These are phyloP conservation scores for Lunularia cruciata DNA, from an alignment of 225 moss, liverwort and hornwort genomes.

Conservation along the genomic window DNA sequence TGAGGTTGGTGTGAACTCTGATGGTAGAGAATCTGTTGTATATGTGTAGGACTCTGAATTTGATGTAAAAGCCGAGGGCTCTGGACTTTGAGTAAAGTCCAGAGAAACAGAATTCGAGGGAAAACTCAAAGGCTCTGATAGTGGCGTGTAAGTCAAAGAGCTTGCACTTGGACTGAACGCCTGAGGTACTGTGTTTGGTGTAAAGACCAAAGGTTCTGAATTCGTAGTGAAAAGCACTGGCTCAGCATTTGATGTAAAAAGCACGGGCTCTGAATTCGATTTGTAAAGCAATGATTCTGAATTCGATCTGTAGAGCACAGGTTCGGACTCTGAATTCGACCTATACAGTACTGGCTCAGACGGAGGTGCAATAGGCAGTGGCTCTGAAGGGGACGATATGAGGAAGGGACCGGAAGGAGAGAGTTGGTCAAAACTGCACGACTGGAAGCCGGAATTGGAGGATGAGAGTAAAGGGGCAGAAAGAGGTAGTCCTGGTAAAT, in stretches of 20 bases:
- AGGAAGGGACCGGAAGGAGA: slow-evolving; percentile 34
- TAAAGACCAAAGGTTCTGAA: slow-evolving; percentile 30
- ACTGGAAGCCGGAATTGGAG: slow-evolving; percentile 38
- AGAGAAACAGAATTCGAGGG: slow-evolving; percentile 32
- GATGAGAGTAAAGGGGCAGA: slow-evolving; percentile 39
- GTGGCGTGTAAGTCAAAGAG: slow-evolving; percentile 29
- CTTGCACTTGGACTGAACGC: slow-evolving; percentile 25
- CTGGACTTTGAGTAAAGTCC: slow-evolving; percentile 30
- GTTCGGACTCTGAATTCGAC: slow-evolving; percentile 35
- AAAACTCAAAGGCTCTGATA: slow-evolving; percentile 36
- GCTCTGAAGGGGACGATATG: slow-evolving; percentile 33
- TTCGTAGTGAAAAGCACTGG: slow-evolving; percentile 35
- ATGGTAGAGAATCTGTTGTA: slow-evolving; percentile 41
- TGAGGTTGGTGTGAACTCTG: slow-evolving; percentile 30
- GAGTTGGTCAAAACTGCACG: slow-evolving; percentile 43
- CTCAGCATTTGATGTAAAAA: slow-evolving; percentile 35
- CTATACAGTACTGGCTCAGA: slow-evolving; percentile 30
- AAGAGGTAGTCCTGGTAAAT: slow-evolving; percentile 21
- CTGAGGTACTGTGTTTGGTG: slow-evolving; percentile 26
- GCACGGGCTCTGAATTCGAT: slow-evolving; percentile 35
- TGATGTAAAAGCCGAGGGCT: slow-evolving; percentile 39
- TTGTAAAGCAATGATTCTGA: slow-evolving; percentile 37
- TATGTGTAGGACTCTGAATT: slow-evolving; percentile 48
- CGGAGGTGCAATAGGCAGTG: slow-evolving; percentile 25
- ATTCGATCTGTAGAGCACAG: slow-evolving; percentile 28